Percentiles rank a stretch among this genome's conserved stretches.
Conservation (phyloP, 495 filamentous ascomycete species). For the Halenospora varia region DNA sequence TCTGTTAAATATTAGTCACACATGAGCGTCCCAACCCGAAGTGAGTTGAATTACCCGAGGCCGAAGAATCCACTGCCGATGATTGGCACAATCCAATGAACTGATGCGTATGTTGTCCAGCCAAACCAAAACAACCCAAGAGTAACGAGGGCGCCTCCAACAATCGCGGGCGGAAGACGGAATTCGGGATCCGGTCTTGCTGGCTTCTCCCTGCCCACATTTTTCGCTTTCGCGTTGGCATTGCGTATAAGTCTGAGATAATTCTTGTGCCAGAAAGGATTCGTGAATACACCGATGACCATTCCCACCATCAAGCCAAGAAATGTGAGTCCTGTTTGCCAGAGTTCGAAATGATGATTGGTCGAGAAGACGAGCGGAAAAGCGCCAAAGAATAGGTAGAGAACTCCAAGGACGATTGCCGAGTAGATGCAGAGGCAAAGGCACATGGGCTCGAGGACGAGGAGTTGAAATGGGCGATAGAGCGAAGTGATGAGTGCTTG, state of each 20-base stretch:
- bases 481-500: conserved; percentile 63
- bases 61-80: conserved; percentile 44
- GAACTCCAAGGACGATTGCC: conserved; percentile 67
- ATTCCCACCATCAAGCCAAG: conserved; percentile 70
- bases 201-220: not conserved
- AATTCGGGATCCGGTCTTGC: conserved; percentile 75
- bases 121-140: conserved; percentile 82
- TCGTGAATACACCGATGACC: conserved; percentile 55
- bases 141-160: conserved; percentile 70
- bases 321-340: conserved; percentile 66
- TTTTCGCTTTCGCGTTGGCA: conserved; percentile 22
- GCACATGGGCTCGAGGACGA: conserved; percentile 82
- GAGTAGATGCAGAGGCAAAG: conserved; percentile 71
- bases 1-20: not conserved
- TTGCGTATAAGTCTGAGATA: conserved; percentile 53
- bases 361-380: conserved; percentile 68
- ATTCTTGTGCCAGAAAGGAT: conserved; percentile 62
- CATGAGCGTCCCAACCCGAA: not conserved
- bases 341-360: conserved; percentile 64
- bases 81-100: conserved; percentile 54
- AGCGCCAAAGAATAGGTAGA: conserved; percentile 81
- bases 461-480: conserved; percentile 75
- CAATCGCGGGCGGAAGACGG: conserved; percentile 74
- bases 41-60: conserved; percentile 30
- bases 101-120: conserved; percentile 53